Base-by-base conservation (phyloP, 441 rosid species). In the Manihot esculenta region DNA sequence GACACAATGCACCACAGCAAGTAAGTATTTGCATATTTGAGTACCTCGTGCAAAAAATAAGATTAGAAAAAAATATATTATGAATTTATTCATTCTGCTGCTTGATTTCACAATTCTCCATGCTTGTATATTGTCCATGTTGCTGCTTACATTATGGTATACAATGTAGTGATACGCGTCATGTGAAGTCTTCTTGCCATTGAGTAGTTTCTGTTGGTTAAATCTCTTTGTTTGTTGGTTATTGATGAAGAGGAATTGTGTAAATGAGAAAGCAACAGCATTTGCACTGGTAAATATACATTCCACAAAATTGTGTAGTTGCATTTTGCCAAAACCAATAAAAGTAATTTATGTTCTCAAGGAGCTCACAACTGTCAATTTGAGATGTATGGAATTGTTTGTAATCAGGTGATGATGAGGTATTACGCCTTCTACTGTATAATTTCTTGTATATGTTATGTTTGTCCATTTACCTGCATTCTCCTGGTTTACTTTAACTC, bases 1-100 rank as follows among this genome's bases (percentile, higher is more conserved):
- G 85, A 27, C 55, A 73, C 70, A 85, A 82, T 72, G 81, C 86
- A 7, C 85, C 89, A 0, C 85, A 87, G 66, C 89, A 85, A 71
- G 89, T 87, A 72, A 74, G 79, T 12, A 38, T 8, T 27, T 55
- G 13, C 87, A 11, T 27, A 13, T 49, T 66, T 45, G 7, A 35
- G 41, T 35, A 35, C 5, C 41, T 35, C 5, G 41, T 35, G 41
- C 41, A 35, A 35, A 35, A 35, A n/a, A n/a, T n/a, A n/a, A n/a
- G n/a, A n/a, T n/a, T n/a, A n/a, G n/a, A n/a, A n/a, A n/a, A n/a
- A n/a, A n/a, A n/a, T n/a, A n/a, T n/a, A n/a, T 35, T 35, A 5
- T 35, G 41, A 5, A 35, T 35, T 35, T 35, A 35, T 35, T 4
- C 41, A 35, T 35, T 35, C 41, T 35, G 3, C 41, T 35, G 41